Percentiles rank a stretch among this genome's conserved stretches.
phyloP scores from a whole-genome alignment of 176 grass and related monocot genomes.

The Pontederia paniculata region DNA sequence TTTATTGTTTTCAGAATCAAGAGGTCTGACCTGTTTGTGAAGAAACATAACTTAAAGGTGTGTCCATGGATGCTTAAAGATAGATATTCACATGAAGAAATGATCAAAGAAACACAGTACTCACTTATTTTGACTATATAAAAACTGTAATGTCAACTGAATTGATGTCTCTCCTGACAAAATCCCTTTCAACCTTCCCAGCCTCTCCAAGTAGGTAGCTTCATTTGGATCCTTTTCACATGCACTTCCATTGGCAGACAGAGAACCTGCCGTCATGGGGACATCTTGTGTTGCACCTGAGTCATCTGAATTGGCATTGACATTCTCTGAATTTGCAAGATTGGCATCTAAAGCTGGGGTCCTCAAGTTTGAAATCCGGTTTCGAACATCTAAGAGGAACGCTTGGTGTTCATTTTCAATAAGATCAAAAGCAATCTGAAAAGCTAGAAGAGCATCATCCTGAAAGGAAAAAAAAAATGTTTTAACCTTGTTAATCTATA shows the following conservation, averaged over 20 bases:
- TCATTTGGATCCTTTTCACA: constrained; percentile 53
- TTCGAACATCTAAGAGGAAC: constrained; percentile 71
- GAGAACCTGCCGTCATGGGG: constrained; percentile 63
- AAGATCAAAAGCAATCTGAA: constrained; percentile 96
- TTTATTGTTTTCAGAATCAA: constrained; percentile 98
- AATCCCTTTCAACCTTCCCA: constrained; percentile 89
- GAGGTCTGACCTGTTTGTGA: constrained; percentile 69
- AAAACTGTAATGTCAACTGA: constrained; percentile 90
- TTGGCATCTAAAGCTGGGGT: constrained; percentile 2
- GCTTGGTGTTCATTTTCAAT: constrained; percentile 99
- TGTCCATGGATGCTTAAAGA: constrained; percentile 10
- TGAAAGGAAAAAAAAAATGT: constrained; percentile 30
- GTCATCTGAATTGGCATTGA: constrained; percentile 18
- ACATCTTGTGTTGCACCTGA: constrained; percentile 57
- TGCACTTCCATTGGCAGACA: constrained; percentile 45
- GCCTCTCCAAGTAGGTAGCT: constrained; percentile 44
- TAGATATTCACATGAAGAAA: constrained; percentile 4
- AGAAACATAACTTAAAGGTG: constrained; percentile 10
- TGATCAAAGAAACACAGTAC: not conserved
- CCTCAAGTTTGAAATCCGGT: constrained; percentile 21
- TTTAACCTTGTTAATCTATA: constrained; percentile 5
- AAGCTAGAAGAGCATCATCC: constrained; percentile 87
- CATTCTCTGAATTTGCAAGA: constrained; percentile 34
- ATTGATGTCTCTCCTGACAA: constrained; percentile 90
- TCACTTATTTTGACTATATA: constrained; percentile 96